A percentile compares a stretch with the other conserved stretches of the same genome.
Evolutionary conservation across 1,284 basidiomycete genomes (phyloP).

Genomic region (Apiotrichum akiyoshidainum): DNA sequence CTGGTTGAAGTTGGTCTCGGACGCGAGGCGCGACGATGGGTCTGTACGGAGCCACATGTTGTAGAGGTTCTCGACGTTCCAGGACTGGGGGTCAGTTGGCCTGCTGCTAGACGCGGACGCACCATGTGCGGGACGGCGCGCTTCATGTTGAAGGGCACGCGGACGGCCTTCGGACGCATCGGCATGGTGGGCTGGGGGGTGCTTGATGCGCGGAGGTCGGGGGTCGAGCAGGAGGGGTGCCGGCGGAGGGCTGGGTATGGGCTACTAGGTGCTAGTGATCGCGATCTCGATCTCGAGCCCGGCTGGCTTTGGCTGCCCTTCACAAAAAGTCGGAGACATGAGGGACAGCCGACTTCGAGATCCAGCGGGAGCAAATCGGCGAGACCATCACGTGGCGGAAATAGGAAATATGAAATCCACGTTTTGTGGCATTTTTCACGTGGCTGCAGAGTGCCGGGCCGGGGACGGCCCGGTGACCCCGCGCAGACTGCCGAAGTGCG

Average conservation of each 20-base stretch:
- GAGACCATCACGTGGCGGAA: not conserved
- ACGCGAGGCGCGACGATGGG: conserved; percentile 51
- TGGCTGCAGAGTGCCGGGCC: too few species aligned
- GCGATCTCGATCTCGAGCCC: not conserved
- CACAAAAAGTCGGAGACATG: conserved; percentile 13
- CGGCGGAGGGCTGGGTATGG: not conserved
- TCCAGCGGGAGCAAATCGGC: not conserved
- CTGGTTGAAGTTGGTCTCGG: conserved; percentile 60
- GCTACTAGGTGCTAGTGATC: not conserved
- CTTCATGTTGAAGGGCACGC: conserved; percentile 34
- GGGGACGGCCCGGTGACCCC: too few species aligned
- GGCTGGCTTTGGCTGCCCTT: not conserved
- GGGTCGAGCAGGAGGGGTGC: conserved; percentile 1
- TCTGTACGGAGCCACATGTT: conserved; percentile 68
- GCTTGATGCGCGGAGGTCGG: not conserved
- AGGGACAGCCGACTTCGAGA: too few species aligned
- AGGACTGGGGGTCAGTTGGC: conserved; percentile 60
- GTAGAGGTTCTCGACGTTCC: conserved; percentile 74
- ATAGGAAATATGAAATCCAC: not conserved
- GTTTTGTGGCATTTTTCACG: not conserved
- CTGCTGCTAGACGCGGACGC: conserved; percentile 10
- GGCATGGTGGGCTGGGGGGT: conserved; percentile 17
- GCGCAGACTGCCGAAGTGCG: too few species aligned
- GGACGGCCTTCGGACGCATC: conserved; percentile 12
- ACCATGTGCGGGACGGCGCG: conserved; percentile 50